phyloP scores from a whole-genome alignment of 768 basidiomycete species.

The Panus rudis region DNA sequence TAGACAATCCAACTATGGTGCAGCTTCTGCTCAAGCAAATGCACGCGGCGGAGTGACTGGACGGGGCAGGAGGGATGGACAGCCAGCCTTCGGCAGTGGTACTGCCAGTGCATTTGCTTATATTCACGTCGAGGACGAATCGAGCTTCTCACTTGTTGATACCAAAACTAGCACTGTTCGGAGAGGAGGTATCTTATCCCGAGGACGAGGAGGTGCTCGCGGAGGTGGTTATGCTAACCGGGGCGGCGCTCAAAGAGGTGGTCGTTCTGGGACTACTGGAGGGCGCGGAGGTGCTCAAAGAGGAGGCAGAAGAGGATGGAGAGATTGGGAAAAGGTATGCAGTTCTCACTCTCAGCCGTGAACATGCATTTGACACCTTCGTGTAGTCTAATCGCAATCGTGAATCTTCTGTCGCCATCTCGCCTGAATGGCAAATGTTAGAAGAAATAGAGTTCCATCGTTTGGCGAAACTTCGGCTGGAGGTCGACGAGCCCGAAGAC shows the following conservation, averaged over 20 bases:
- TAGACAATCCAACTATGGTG: slow-evolving; percentile 48
- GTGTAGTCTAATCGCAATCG: slow-evolving; percentile 71
- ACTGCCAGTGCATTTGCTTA: slow-evolving; percentile 91
- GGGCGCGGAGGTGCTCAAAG: slow-evolving; percentile 40
- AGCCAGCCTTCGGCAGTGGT: slow-evolving; percentile 84
- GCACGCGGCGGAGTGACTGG: slow-evolving; percentile 30
- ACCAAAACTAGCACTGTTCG: slow-evolving; percentile 69
- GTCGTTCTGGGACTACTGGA: slow-evolving; percentile 30
- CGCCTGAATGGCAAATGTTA: slow-evolving; percentile 87
- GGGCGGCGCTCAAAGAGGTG: slow-evolving; percentile 35
- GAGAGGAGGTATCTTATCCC: slow-evolving; percentile 57
- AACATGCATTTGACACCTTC: too few species aligned
- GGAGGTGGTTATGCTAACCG: slow-evolving; percentile 30
- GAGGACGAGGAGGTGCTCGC: slow-evolving; percentile 39
- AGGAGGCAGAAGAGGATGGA: slow-evolving; percentile 71
- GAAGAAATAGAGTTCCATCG: slow-evolving; percentile 98
- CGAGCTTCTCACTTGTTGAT: slow-evolving; percentile 93
- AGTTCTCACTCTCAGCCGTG: background rate
- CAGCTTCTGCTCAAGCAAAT: slow-evolving; percentile 33
- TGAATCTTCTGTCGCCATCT: slow-evolving; percentile 91
- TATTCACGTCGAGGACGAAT: slow-evolving; percentile 97
- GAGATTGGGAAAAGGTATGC: slow-evolving; percentile 89
- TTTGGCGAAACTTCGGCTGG: slow-evolving; percentile 84
- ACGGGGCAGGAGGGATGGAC: slow-evolving; percentile 57
- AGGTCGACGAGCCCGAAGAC: slow-evolving; percentile 87